Evolutionary conservation across 306 rosid genomes (phyloP).

Genomic region (Clitoria ternatea): DNA sequence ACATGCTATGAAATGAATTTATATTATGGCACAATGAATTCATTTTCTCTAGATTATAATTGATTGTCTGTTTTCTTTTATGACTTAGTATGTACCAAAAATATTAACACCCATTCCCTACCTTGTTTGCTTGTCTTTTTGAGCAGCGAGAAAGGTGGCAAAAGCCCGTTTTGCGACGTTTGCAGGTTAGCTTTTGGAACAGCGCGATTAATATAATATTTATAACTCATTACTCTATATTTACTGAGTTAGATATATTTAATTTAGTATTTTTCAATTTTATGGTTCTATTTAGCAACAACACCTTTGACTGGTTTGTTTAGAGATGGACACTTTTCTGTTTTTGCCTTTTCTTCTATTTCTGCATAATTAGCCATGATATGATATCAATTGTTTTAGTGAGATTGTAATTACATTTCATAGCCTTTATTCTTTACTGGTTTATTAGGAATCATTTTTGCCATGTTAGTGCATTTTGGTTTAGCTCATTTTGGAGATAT

Average conservation of each 20-base stretch:
- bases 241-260: not conserved
- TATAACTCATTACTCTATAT: not conserved
- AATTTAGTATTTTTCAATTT: not conserved
- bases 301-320: not conserved
- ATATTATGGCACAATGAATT: not conserved
- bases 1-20: not conserved
- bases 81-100: not conserved
- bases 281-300: not conserved
- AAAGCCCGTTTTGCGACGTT: constrained; percentile 45
- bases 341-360: not conserved
- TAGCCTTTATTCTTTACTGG: not conserved
- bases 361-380: not conserved
- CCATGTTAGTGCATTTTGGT: not conserved
- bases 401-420: not conserved
- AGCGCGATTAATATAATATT: not conserved
- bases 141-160: constrained; percentile 43
- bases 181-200: constrained; percentile 36
- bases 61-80: not conserved
- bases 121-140: not conserved
- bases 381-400: constrained; percentile 1
- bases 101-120: not conserved
- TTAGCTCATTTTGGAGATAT: not conserved
- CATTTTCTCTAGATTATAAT: not conserved
- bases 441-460: constrained; percentile 2
- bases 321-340: not conserved